phyloP scores from a whole-genome alignment of 1,139 yeast species.

The Geotrichum aggregatum region DNA sequence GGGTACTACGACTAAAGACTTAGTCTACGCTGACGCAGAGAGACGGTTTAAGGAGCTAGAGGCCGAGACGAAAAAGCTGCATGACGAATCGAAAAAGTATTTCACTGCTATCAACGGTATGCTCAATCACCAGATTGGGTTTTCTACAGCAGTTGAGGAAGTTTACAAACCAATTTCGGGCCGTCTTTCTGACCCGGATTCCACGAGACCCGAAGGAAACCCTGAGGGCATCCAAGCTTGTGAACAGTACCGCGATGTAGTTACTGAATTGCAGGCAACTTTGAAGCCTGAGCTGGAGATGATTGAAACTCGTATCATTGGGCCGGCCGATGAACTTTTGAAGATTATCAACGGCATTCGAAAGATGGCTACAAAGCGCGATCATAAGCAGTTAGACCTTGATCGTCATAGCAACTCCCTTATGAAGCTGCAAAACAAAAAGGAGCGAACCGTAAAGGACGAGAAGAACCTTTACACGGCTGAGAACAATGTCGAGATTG shows the following conservation, averaged over 20 bases:
- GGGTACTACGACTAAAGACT: slow-evolving; percentile 81
- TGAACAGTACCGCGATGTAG: slow-evolving; percentile 84
- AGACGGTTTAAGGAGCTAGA: slow-evolving; percentile 92
- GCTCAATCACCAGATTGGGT: slow-evolving; percentile 89
- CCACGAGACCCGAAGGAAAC: slow-evolving; percentile 82
- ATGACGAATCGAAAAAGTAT: slow-evolving; percentile 85
- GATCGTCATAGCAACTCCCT: slow-evolving; percentile 74
- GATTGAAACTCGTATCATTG: slow-evolving; percentile 82
- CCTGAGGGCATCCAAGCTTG: slow-evolving; percentile 95
- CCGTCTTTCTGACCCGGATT: slow-evolving; percentile 80
- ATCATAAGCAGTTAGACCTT: slow-evolving; percentile 89
- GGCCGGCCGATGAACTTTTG: slow-evolving; percentile 88
- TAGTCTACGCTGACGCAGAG: slow-evolving; percentile 92
- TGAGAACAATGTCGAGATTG: slow-evolving; percentile 83
- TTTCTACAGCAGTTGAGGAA: slow-evolving; percentile 89
- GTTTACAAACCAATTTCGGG: slow-evolving; percentile 96
- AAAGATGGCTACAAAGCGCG: slow-evolving; percentile 92
- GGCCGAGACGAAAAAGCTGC: slow-evolving; percentile 78
- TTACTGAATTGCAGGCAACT: slow-evolving; percentile 75
- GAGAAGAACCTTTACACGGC: slow-evolving; percentile 86
- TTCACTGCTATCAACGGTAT: slow-evolving; percentile 88
- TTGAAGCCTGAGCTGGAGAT: slow-evolving; percentile 90
- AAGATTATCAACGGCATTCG: slow-evolving; percentile 76
- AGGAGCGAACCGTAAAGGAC: slow-evolving; percentile 78
- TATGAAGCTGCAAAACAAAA: slow-evolving; percentile 72